Percentiles rank a stretch among this genome's conserved stretches.
These are phyloP conservation scores for Thyridium curvatum DNA, from an alignment of 2,329 filamentous ascomycete species.

Conservation along the genomic window DNA sequence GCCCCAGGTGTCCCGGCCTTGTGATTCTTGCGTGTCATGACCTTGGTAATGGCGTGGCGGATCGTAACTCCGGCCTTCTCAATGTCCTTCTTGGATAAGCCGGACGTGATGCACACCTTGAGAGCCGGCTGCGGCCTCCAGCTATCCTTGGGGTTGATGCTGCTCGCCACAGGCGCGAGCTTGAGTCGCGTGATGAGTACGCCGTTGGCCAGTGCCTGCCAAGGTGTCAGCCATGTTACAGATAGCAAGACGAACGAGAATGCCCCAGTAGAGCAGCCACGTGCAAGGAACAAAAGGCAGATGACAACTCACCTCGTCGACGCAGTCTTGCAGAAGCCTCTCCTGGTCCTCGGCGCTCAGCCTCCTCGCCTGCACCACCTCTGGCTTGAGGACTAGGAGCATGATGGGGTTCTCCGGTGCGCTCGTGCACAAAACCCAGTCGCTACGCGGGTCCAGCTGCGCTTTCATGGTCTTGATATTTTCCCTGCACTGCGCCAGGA, in stretches of 20 bases:
- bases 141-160: conserved; percentile 58
- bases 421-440: conserved; percentile 84
- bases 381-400: conserved; percentile 75
- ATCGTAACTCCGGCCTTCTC: conserved; percentile 89
- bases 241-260: too few relatives aligned
- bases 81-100: conserved; percentile 86
- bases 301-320: conserved; percentile 74
- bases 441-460: conserved; percentile 86
- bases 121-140: conserved; percentile 73
- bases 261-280: too few relatives aligned
- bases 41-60: conserved; percentile 87
- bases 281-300: conserved; percentile 1
- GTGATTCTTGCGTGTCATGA: conserved; percentile 64
- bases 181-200: conserved; percentile 87
- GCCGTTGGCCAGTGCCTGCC: conserved; percentile 73
- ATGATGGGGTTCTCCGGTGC: conserved; percentile 80
- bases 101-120: conserved; percentile 86
- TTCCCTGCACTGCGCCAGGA: conserved; percentile 72
- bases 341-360: conserved; percentile 74
- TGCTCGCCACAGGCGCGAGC: conserved; percentile 59
- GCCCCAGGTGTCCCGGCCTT: conserved; percentile 31
- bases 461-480: conserved; percentile 80
- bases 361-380: conserved; percentile 66
- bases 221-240: conserved; percentile 4
- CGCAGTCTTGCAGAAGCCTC: conserved; percentile 76